These are phyloP conservation scores for Hanseniaspora opuntiae DNA, from an alignment of 805 yeast species.

Conservation along the genomic window DNA sequence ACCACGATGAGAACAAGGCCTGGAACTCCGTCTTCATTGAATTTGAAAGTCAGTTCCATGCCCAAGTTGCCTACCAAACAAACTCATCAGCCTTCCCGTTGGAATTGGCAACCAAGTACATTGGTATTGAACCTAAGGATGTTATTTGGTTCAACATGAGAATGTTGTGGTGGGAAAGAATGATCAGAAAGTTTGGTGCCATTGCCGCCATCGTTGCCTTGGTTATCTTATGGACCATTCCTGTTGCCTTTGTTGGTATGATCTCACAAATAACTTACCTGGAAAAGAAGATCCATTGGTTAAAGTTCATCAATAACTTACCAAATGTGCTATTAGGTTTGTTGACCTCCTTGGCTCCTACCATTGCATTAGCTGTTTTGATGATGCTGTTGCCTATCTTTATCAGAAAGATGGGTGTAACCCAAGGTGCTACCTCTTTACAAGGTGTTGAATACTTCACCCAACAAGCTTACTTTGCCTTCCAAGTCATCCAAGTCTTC, in stretches of 20 bases:
- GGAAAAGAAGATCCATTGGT: conserved; percentile 42
- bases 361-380: conserved; percentile 47
- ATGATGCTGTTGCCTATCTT: conserved; percentile 56
- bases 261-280: conserved; percentile 54
- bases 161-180: conserved; percentile 67
- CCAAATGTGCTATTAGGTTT: conserved; percentile 46
- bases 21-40: conserved; percentile 72
- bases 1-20: conserved; percentile 37
- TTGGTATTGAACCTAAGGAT: conserved; percentile 52
- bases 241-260: conserved; percentile 67
- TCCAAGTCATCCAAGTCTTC: conserved; percentile 59
- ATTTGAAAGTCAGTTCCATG: conserved; percentile 60
- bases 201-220: conserved; percentile 40
- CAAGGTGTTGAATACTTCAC: conserved; percentile 51
- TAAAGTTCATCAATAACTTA: conserved; percentile 42
- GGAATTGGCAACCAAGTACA: conserved; percentile 44
- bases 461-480: conserved; percentile 55
- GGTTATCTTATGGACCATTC: conserved; percentile 58
- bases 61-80: conserved; percentile 59
- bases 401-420: conserved; percentile 48
- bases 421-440: conserved; percentile 43
- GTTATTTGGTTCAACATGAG: conserved; percentile 62
- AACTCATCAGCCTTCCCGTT: conserved; percentile 53
- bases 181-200: conserved; percentile 41
- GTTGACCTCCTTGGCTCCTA: conserved; percentile 57